Evolutionary conservation across 805 yeast species (phyloP).

Genomic region (Kluyveromyces siamensis): DNA sequence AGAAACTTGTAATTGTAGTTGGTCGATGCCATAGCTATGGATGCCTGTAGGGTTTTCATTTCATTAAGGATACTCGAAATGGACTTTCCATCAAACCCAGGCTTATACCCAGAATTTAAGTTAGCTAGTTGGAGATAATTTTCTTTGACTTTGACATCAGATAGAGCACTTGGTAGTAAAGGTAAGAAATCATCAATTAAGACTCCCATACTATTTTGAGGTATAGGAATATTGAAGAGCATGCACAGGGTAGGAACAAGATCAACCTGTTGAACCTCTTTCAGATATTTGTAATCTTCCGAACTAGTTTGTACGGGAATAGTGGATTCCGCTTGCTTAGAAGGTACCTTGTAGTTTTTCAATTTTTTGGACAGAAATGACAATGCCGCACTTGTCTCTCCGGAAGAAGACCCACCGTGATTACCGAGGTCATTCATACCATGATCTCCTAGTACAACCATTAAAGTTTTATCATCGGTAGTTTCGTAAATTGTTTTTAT

Average conservation of each 20-base stretch:
- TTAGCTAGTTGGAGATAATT: conserved; percentile 50
- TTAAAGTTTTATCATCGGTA: conserved; percentile 43
- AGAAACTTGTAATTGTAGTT: conserved; percentile 57
- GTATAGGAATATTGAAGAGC: conserved; percentile 78
- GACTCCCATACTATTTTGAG: conserved; percentile 80
- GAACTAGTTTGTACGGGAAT: conserved; percentile 19
- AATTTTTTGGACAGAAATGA: conserved; percentile 60
- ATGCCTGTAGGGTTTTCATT: conserved; percentile 40
- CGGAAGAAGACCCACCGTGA: conserved; percentile 91
- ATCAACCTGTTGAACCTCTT: conserved; percentile 74
- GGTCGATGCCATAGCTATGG: conserved; percentile 54
- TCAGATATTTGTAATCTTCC: conserved; percentile 44
- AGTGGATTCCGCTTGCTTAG: conserved; percentile 7
- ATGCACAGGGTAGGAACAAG: conserved; percentile 84
- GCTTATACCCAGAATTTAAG: conserved; percentile 7
- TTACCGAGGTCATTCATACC: conserved; percentile 95
- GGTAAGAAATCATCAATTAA: conserved; percentile 49
- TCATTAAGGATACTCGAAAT: conserved; percentile 25
- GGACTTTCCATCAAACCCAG: conserved; percentile 6
- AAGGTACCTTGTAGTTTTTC: conserved; percentile 16
- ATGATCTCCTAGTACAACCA: conserved; percentile 84
- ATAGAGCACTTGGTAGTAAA: conserved; percentile 35
- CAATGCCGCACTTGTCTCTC: conserved; percentile 87
- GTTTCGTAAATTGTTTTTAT: conserved; percentile 42
- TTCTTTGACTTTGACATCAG: conserved; percentile 31